Percentiles rank a stretch among this genome's conserved stretches.
Conservation (phyloP, 176 grass and related monocot species). For the Triticum monococcum region DNA sequence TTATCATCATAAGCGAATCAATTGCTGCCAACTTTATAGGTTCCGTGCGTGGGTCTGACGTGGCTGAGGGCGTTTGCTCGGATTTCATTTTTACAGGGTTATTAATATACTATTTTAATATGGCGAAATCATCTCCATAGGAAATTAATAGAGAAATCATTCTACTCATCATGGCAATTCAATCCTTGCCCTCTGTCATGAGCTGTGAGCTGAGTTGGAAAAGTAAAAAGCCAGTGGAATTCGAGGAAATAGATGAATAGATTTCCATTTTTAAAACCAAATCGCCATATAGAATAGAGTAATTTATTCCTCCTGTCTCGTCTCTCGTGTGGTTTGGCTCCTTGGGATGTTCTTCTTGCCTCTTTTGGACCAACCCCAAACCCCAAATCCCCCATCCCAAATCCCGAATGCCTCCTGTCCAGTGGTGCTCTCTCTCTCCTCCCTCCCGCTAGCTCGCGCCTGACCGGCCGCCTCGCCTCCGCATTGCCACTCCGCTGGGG, state of each 20-base stretch:
- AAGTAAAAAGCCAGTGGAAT: background rate
- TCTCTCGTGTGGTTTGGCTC: constrained; percentile 28
- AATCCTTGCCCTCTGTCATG: background rate
- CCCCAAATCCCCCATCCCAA: constrained; percentile 16
- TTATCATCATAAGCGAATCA: too few relatives aligned
- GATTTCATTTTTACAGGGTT: too few relatives aligned
- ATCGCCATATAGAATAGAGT: background rate
- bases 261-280: background rate
- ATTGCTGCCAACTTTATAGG: too few relatives aligned
- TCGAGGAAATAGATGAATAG: background rate
- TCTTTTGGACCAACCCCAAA: constrained; percentile 41
- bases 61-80: too few relatives aligned
- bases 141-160: background rate
- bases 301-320: background rate
- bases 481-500: constrained; percentile 11
- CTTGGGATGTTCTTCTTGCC: constrained; percentile 47
- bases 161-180: background rate
- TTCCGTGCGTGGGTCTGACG: too few relatives aligned
- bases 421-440: constrained; percentile 7
- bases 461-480: background rate
- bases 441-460: background rate
- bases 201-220: constrained; percentile 12
- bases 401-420: constrained; percentile 31
- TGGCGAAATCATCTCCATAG: background rate
- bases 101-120: background rate